Conservation (phyloP, 2,329 filamentous ascomycete genomes). For the Cladosporium sp. region DNA sequence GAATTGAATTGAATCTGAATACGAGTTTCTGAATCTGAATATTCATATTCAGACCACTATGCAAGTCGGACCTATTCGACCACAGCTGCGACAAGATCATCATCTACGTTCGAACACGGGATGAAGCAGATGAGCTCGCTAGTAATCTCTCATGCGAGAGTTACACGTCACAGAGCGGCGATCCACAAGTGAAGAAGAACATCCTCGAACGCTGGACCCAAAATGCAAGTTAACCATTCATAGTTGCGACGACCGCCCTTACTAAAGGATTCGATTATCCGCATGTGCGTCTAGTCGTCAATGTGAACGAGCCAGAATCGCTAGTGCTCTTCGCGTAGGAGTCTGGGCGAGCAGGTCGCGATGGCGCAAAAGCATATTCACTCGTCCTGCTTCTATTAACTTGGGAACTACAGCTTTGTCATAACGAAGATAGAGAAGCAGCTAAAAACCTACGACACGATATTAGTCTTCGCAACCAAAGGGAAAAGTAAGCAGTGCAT, state of each 20-base stretch:
- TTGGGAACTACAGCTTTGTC: constrained; percentile 1
- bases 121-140: constrained; percentile 2
- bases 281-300: constrained; percentile 10
- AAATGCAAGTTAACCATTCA: not conserved
- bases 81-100: constrained; percentile 9
- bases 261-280: constrained; percentile 12
- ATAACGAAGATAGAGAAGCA: not conserved
- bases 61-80: constrained; percentile 10
- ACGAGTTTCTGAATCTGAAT: not conserved
- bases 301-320: constrained; percentile 13
- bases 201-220: constrained; percentile 10
- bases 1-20: not conserved
- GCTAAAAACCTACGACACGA: not conserved
- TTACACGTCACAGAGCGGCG: not conserved
- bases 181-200: constrained; percentile 8
- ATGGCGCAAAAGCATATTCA: constrained; percentile 7
- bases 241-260: constrained; percentile 14
- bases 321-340: constrained; percentile 14
- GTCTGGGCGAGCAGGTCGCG: constrained; percentile 9
- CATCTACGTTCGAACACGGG: constrained; percentile 3
- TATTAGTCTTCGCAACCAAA: not conserved
- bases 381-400: constrained; percentile 9
- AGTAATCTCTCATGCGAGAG: constrained; percentile 1
- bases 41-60: not conserved
- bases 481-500: constrained; percentile 1